Conservation (phyloP, 768 basidiomycete species). For the Trichaptum fuscoviolaceum region DNA sequence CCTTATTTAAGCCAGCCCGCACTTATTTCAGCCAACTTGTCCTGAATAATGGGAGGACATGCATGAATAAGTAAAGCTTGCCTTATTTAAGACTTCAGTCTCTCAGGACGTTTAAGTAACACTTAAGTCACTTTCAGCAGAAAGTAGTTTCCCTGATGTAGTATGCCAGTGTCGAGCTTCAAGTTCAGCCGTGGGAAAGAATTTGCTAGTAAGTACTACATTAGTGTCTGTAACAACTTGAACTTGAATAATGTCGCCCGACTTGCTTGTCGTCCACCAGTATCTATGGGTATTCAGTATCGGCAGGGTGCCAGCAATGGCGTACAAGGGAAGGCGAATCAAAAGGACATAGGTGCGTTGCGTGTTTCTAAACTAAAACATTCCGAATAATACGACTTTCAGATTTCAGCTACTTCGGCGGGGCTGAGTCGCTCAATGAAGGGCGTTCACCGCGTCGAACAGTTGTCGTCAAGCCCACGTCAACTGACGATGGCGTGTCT, state of each 20-base stretch:
- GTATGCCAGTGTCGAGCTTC: too few species aligned
- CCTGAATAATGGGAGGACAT: too few species aligned
- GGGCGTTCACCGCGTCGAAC: conserved; percentile 35
- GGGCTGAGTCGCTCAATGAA: conserved; percentile 70
- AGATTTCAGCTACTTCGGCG: conserved; percentile 82
- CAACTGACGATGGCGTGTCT: conserved; percentile 34
- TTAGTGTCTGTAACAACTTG: too few species aligned
- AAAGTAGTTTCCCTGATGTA: too few species aligned
- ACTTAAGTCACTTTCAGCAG: too few species aligned
- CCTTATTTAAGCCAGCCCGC: too few species aligned
- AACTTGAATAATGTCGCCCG: background rate
- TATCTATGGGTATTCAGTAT: background rate
- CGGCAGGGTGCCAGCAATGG: background rate
- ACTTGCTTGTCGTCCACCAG: background rate
- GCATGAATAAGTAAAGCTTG: too few species aligned
- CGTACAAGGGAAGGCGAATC: background rate
- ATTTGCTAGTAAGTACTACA: background rate
- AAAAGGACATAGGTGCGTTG: background rate
- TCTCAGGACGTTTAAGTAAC: too few species aligned
- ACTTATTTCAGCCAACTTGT: too few species aligned
- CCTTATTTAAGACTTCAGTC: too few species aligned
- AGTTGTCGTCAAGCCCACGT: conserved; percentile 36
- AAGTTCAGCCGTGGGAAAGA: background rate
- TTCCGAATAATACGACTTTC: conserved; percentile 1
- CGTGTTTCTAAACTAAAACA: background rate